These are phyloP conservation scores for Acanthamoeba lenticulata DNA, from an alignment of 208 protist genomes.

Conservation along the genomic window DNA sequence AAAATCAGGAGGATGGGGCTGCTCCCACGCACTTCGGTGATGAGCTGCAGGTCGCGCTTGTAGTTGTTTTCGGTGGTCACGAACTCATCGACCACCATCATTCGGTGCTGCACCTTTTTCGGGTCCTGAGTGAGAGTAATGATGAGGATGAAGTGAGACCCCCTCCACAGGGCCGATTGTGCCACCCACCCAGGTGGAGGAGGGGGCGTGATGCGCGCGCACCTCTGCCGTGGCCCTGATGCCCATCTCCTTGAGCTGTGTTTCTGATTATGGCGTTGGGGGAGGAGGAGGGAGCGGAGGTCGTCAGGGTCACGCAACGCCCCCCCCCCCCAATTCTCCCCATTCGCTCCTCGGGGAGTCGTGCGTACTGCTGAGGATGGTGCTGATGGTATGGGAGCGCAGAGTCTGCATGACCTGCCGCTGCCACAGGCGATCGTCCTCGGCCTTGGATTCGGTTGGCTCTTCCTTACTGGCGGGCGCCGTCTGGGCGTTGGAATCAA, in stretches of 20 bases:
- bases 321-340: too few species aligned
- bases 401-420: neutral
- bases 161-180: too few species aligned
- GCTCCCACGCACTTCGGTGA: slow-evolving; percentile 1
- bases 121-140: too few species aligned
- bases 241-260: neutral
- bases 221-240: neutral
- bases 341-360: too few species aligned
- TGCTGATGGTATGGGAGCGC: neutral
- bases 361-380: neutral
- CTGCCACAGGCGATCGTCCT: neutral
- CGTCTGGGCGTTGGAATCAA: too few species aligned
- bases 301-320: too few species aligned
- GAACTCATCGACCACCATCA: neutral
- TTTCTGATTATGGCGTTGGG: neutral
- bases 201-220: too few species aligned
- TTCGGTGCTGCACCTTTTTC: neutral
- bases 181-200: too few species aligned
- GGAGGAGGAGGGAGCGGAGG: neutral
- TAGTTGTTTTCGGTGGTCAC: slow-evolving; percentile 20
- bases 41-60: slow-evolving; percentile 21
- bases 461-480: too few species aligned
- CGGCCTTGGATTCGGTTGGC: neutral
- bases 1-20: too few species aligned
- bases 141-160: too few species aligned